Percentiles rank a stretch among this genome's conserved stretches.
Conservation (phyloP, 495 filamentous ascomycete genomes). For the Rostrohypoxylon terebratum region DNA sequence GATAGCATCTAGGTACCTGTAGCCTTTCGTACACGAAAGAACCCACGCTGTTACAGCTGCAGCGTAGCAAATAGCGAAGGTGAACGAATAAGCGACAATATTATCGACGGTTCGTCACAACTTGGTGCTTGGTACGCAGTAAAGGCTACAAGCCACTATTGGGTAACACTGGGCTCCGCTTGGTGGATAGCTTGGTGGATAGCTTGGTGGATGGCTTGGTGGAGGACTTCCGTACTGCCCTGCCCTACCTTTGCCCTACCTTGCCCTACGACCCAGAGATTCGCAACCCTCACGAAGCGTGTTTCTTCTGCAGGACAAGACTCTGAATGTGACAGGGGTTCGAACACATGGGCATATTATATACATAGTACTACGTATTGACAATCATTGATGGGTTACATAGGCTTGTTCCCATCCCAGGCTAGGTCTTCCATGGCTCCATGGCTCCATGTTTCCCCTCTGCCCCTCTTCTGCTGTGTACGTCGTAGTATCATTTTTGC, state of each 20-base stretch:
- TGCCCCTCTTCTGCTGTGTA: not conserved
- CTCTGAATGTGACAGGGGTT: constrained; percentile 6
- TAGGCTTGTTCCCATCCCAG: constrained; percentile 15
- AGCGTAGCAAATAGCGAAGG: constrained; percentile 18
- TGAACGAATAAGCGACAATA: constrained; percentile 16
- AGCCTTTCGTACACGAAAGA: constrained; percentile 12
- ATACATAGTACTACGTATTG: too few species aligned
- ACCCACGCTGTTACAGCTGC: not conserved
- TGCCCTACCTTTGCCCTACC: not conserved
- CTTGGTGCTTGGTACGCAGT: too few species aligned
- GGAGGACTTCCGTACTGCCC: constrained; percentile 3
- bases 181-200: not conserved
- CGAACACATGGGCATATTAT: constrained; percentile 28
- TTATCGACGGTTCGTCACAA: not conserved
- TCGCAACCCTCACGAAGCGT: constrained; percentile 30
- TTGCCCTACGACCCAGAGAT: constrained; percentile 29
- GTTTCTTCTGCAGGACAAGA: constrained; percentile 16
- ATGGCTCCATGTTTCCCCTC: constrained; percentile 1
- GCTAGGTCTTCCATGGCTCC: constrained; percentile 11
- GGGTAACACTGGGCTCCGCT: constrained; percentile 14
- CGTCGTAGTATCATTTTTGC: too few species aligned
- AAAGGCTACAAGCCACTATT: constrained; percentile 22
- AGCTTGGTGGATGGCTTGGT: not conserved
- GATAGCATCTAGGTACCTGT: too few species aligned
- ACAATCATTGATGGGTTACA: not conserved